Evolutionary conservation across 192 early-diverging fungal genomes (phyloP).

Genomic region (Rhizoclosmatium globosum): DNA sequence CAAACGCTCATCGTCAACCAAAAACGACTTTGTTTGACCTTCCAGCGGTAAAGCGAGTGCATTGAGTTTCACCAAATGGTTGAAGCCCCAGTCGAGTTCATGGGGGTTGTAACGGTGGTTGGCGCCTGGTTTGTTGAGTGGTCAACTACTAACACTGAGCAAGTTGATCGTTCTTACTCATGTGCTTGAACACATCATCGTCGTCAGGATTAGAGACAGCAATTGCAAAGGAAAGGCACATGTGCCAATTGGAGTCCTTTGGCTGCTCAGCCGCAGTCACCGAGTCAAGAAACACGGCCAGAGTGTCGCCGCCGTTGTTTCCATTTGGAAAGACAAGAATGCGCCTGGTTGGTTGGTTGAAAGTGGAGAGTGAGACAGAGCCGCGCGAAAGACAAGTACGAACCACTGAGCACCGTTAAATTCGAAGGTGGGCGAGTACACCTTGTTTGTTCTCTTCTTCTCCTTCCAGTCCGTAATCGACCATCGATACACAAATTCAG

Average conservation of each 20-base stretch:
- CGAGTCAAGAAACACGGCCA: conserved; percentile 90
- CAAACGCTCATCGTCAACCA: conserved; percentile 70
- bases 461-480: conserved; percentile 39
- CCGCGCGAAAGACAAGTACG: neutral
- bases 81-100: conserved; percentile 97
- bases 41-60: conserved; percentile 50
- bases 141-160: no score
- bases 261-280: conserved; percentile 66
- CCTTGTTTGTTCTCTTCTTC: conserved; percentile 30
- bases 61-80: conserved; percentile 70
- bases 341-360: conserved; percentile 63
- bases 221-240: conserved; percentile 84
- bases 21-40: conserved; percentile 58
- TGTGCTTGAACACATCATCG: conserved; percentile 66
- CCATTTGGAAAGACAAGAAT: conserved; percentile 91
- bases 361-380: neutral
- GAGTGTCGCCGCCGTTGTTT: conserved; percentile 73
- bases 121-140: conserved; percentile 54
- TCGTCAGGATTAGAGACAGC: conserved; percentile 78
- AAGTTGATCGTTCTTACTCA: conserved; percentile 35
- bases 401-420: conserved; percentile 51
- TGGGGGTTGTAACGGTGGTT: conserved; percentile 84
- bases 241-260: conserved; percentile 73
- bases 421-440: conserved; percentile 50
- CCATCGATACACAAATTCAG: conserved; percentile 43